Evolutionary conservation across 2,329 filamentous ascomycete genomes (phyloP).

Genomic region (Cadophora sp.): DNA sequence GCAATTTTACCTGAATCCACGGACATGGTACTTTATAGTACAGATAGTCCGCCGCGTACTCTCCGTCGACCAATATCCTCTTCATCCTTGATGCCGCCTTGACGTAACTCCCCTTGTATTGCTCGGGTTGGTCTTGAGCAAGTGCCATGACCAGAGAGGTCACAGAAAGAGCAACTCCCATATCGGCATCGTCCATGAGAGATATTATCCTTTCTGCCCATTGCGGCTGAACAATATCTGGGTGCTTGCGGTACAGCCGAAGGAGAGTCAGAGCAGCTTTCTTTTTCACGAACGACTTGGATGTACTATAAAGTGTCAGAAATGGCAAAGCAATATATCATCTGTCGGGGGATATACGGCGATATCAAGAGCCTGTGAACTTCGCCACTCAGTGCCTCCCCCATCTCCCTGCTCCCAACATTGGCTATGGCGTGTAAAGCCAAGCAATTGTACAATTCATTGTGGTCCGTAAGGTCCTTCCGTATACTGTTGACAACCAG

Average conservation of each 20-base stretch:
- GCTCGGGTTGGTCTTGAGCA: slow-evolving; percentile 91
- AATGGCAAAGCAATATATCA: not conserved
- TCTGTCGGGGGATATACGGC: slow-evolving; percentile 66
- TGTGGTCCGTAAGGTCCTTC: slow-evolving; percentile 92
- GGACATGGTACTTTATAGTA: slow-evolving; percentile 99
- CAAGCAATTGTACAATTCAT: slow-evolving; percentile 96
- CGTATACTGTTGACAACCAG: slow-evolving; percentile 98
- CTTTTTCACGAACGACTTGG: slow-evolving; percentile 98
- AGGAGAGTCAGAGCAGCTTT: slow-evolving; percentile 95
- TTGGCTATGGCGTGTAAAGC: slow-evolving; percentile 98
- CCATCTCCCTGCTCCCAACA: slow-evolving; percentile 95
- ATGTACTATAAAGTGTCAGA: slow-evolving; percentile 59
- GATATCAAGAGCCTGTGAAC: slow-evolving; percentile 95
- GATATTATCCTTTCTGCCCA: slow-evolving; percentile 98
- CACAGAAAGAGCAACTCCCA: slow-evolving; percentile 93
- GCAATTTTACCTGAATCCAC: slow-evolving; percentile 95
- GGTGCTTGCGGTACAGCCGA: slow-evolving; percentile 91
- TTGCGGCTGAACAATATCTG: slow-evolving; percentile 91
- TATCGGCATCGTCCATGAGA: slow-evolving; percentile 95
- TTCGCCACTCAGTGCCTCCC: slow-evolving; percentile 88
- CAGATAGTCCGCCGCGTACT: slow-evolving; percentile 89
- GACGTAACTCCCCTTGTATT: slow-evolving; percentile 92
- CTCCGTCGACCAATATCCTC: slow-evolving; percentile 87
- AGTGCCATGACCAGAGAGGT: slow-evolving; percentile 95
- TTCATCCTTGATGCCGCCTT: slow-evolving; percentile 92